Conservation (phyloP, 2,329 filamentous ascomycete genomes). For the Thermomyces lanuginosus region DNA sequence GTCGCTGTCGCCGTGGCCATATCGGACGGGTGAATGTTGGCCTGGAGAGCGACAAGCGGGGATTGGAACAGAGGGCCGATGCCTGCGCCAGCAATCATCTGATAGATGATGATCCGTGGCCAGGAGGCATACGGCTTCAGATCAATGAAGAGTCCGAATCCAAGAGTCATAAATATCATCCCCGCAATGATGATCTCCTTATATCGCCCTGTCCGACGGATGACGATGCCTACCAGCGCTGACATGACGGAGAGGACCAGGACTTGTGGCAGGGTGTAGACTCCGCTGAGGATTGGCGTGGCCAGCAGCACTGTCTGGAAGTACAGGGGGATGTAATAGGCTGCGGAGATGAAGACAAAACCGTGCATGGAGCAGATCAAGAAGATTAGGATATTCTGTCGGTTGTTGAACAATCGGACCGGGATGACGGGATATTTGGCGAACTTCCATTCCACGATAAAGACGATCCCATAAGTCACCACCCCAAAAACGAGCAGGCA, state of each 20-base stretch:
- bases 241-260: slow-evolving; percentile 50
- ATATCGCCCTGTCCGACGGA: slow-evolving; percentile 57
- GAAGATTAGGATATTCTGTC: slow-evolving; percentile 50
- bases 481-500: slow-evolving; percentile 62
- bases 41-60: slow-evolving; percentile 48
- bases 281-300: slow-evolving; percentile 53
- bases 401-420: slow-evolving; percentile 48
- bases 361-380: slow-evolving; percentile 55
- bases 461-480: slow-evolving; percentile 47
- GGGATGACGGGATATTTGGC: slow-evolving; percentile 69
- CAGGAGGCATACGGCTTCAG: slow-evolving; percentile 37
- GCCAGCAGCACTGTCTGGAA: slow-evolving; percentile 61
- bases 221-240: slow-evolving; percentile 46
- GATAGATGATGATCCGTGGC: slow-evolving; percentile 35
- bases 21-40: slow-evolving; percentile 42
- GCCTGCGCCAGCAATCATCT: slow-evolving; percentile 44
- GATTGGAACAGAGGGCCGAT: slow-evolving; percentile 48
- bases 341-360: slow-evolving; percentile 58
- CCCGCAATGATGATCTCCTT: slow-evolving; percentile 44
- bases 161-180: slow-evolving; percentile 44
- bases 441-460: slow-evolving; percentile 54
- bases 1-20: slow-evolving; percentile 48
- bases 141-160: slow-evolving; percentile 49
- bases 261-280: slow-evolving; percentile 57
- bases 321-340: slow-evolving; percentile 73